Base-by-base conservation (phyloP, 2,329 filamentous ascomycete genomes). In the Diplodia mutila region DNA sequence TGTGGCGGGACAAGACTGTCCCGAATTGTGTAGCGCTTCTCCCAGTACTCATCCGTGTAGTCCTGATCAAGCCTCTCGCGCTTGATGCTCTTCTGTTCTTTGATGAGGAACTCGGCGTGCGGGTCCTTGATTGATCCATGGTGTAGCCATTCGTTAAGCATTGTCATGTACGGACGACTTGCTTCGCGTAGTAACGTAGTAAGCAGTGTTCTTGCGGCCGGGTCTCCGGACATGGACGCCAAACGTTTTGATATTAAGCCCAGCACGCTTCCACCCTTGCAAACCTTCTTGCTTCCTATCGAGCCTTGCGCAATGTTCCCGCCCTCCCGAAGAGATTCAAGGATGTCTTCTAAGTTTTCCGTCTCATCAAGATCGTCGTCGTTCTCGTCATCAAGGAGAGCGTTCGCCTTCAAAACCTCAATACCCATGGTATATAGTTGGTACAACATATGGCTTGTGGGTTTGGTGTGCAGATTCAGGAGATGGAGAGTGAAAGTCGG, bases 31-130 rank as follows among this genome's bases (percentile, higher is more conserved):
- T 99, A 99, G 70, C 95, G 87, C 75, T 97, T 93, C 78, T 99
- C 95, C 95, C 95, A 99, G 79, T 99, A 99, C 75, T 99, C 95
- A 77, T 99, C 95, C 0, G 94, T 99, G 75, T 98, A 99, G 78
- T 99, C 95, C 76, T 97, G 90, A 75, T 98, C 93, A 2, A 99
- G 83, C 68, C 92, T 87, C 77, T 98, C 95, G 49, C 95, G 88
- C 68, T 91, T 90, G 73, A 99, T 97, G 75, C 94, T 97, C 79
- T 94, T 96, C 73, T 97, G 93, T 78, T 98, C 95, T 75, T 96
- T 96, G 75, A 99, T 90, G 65, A 99, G 82, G 72, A 99, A 99
- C 78, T 99, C 95, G 1, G 90, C 87, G 77, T 98, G 94, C 0
- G 94, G 93, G 77, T 99, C 95, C 74, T 91, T 92, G 78, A 99